These are phyloP conservation scores for Citrullus amarus DNA, from an alignment of 306 rosid genomes.

Conservation along the genomic window DNA sequence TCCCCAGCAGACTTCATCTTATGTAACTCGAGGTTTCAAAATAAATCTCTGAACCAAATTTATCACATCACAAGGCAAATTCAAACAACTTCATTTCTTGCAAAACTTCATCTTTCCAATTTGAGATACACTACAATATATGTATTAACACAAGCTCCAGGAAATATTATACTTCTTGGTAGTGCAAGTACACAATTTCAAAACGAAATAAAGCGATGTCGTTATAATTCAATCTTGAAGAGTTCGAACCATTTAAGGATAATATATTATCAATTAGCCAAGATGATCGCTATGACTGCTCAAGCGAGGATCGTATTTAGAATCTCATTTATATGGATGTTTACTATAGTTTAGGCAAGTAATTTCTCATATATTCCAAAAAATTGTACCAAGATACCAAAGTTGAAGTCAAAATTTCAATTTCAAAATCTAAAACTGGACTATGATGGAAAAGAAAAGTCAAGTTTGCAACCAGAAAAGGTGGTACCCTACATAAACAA, in stretches of 20 bases:
- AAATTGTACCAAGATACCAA: not conserved
- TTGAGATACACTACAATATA: too few species aligned
- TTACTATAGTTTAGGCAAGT: not conserved
- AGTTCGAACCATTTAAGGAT: not conserved
- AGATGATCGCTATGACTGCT: not conserved
- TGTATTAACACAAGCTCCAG: too few species aligned
- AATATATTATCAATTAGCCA: not conserved
- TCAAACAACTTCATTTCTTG: too few species aligned
- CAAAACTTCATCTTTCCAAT: too few species aligned
- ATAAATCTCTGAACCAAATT: too few species aligned
- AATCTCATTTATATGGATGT: not conserved
- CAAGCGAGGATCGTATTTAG: not conserved
- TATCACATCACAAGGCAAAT: too few species aligned
- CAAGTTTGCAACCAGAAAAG: not conserved
- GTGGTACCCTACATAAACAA: not conserved
- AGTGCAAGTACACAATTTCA: not conserved
- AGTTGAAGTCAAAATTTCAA: not conserved
- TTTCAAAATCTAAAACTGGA: not conserved
- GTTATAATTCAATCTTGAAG: too few species aligned
- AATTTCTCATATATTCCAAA: not conserved
- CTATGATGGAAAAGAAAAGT: not conserved
- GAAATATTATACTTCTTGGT: too few species aligned
- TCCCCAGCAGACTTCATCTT: too few species aligned
- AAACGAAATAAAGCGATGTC: too few species aligned
- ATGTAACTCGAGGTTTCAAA: too few species aligned